Evolutionary conservation across 2,329 filamentous ascomycete genomes (phyloP).

Genomic region (Penicillium sp.): DNA sequence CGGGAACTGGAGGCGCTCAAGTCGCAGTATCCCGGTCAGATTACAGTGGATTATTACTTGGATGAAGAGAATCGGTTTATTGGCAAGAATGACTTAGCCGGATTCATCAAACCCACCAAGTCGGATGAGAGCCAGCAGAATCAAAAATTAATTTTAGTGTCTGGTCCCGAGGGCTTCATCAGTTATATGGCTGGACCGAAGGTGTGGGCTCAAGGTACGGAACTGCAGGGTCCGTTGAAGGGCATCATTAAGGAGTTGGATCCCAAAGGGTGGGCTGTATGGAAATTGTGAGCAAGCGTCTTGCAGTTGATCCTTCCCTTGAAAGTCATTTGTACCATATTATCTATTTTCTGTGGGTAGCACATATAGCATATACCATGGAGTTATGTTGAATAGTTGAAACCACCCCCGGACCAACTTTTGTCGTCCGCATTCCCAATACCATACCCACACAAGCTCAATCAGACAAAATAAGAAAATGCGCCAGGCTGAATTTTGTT

Average conservation of each 20-base stretch:
- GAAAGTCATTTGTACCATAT: slow-evolving; percentile 26
- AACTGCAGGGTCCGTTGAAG: slow-evolving; percentile 73
- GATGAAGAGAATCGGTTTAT: slow-evolving; percentile 78
- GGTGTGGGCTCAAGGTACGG: slow-evolving; percentile 69
- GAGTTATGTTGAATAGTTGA: slow-evolving; percentile 31
- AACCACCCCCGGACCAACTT: slow-evolving; percentile 15
- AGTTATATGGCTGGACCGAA: slow-evolving; percentile 79
- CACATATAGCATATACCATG: slow-evolving; percentile 21
- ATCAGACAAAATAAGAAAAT: slow-evolving; percentile 5
- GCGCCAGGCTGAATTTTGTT: slow-evolving; percentile 20
- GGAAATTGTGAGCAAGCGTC: slow-evolving; percentile 56
- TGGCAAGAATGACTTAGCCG: slow-evolving; percentile 53
- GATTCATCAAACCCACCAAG: slow-evolving; percentile 32
- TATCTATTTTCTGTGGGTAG: slow-evolving; percentile 10
- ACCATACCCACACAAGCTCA: slow-evolving; percentile 15
- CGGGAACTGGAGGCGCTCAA: slow-evolving; percentile 67
- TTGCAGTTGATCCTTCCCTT: background rate
- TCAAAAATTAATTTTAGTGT: slow-evolving; percentile 71
- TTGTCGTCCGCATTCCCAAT: slow-evolving; percentile 13
- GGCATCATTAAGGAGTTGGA: slow-evolving; percentile 68
- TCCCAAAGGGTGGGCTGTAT: slow-evolving; percentile 60
- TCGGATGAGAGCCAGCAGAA: slow-evolving; percentile 33
- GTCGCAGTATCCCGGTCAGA: slow-evolving; percentile 55
- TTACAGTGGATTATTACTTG: slow-evolving; percentile 75
- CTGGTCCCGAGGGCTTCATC: slow-evolving; percentile 89